These are phyloP conservation scores for Fusarium nodosum DNA, from an alignment of 2,329 filamentous ascomycete species.

Conservation along the genomic window DNA sequence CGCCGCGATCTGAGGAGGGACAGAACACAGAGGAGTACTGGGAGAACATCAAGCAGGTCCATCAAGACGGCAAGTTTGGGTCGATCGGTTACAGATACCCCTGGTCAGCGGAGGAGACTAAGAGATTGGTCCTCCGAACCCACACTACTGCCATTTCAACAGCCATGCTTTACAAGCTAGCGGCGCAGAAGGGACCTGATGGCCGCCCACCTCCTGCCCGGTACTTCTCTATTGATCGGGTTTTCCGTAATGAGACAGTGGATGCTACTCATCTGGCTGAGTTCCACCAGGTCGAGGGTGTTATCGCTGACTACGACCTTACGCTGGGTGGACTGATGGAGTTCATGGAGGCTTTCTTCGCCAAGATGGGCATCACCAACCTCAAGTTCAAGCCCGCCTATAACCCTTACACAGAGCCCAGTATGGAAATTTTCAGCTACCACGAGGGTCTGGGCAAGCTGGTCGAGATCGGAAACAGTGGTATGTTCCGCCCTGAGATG, in stretches of 20 bases:
- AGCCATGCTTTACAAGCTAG: conserved; percentile 90
- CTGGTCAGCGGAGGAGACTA: conserved; percentile 88
- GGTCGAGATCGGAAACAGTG: conserved; percentile 97
- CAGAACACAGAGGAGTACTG: conserved; percentile 87
- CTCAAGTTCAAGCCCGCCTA: conserved; percentile 98
- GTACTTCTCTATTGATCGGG: conserved; percentile 98
- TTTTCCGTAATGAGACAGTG: conserved; percentile 97
- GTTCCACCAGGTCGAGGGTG: conserved; percentile 98
- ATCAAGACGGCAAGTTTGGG: conserved; percentile 91
- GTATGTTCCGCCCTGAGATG: conserved; percentile 99
- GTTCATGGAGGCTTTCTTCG: conserved; percentile 95
- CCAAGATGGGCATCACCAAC: conserved; percentile 88
- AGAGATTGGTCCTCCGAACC: conserved; percentile 90
- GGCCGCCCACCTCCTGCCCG: conserved; percentile 77
- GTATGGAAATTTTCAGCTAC: conserved; percentile 98
- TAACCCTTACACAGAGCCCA: conserved; percentile 94
- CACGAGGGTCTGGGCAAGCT: conserved; percentile 90
- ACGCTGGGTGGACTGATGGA: conserved; percentile 93
- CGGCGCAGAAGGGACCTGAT: conserved; percentile 81
- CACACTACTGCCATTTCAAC: conserved; percentile 95
- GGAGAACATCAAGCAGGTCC: conserved; percentile 87
- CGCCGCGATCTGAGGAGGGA: conserved; percentile 69
- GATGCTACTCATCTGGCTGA: conserved; percentile 97
- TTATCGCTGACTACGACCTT: conserved; percentile 95
- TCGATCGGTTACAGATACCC: conserved; percentile 97